Conservation (phyloP, 208 protist genomes). For the Leishmania tarentolae region DNA sequence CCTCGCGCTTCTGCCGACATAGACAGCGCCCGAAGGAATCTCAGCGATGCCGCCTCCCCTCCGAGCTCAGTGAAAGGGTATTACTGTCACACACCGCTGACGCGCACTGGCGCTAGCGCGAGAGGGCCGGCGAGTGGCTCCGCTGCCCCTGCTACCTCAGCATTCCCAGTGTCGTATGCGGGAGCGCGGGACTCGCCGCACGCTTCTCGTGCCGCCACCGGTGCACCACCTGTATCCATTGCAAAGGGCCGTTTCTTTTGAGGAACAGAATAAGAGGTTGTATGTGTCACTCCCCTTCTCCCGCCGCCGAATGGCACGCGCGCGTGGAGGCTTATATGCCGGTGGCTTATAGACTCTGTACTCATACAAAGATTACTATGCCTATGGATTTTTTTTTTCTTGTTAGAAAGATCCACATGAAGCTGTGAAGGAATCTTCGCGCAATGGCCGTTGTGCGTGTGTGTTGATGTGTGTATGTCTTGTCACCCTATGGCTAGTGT, state of each 20-base stretch:
- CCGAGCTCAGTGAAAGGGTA: slow-evolving; percentile 9
- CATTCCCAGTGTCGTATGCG: neutral
- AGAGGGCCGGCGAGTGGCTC: neutral
- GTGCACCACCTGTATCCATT: neutral
- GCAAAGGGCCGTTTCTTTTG: neutral
- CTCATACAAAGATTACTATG: neutral
- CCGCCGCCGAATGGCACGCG: neutral
- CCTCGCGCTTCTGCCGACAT: neutral
- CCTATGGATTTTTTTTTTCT: neutral
- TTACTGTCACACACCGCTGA: neutral
- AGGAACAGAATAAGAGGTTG: neutral
- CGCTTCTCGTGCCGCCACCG: neutral
- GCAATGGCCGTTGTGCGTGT: neutral
- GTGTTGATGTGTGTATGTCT: neutral
- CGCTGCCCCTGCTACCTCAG: neutral
- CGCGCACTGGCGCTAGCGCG: neutral
- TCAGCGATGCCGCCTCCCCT: neutral
- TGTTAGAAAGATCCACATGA: neutral
- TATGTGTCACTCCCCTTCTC: neutral
- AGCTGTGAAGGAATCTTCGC: neutral
- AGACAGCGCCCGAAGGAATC: neutral
- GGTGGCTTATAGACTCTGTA: neutral
- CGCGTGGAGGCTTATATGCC: neutral
- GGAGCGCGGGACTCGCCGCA: neutral
- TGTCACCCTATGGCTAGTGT: neutral